phyloP scores from a whole-genome alignment of 2,329 filamentous ascomycete species.

The Epichloe brachyelytri region DNA sequence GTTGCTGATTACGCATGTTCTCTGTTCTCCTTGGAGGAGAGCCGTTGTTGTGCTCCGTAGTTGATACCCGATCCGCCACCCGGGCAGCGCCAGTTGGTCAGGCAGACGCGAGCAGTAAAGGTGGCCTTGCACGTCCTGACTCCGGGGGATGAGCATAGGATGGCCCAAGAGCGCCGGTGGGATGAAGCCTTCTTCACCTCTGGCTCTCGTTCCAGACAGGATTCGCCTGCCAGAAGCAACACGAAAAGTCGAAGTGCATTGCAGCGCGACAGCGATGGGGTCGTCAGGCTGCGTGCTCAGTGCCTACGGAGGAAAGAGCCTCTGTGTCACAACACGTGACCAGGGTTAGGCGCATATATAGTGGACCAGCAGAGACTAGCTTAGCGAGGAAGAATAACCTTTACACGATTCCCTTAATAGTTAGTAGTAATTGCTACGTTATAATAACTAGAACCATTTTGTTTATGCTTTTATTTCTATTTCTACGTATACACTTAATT shows the following conservation, averaged over 20 bases:
- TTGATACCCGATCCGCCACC: conserved; percentile 7
- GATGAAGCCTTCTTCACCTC: background rate
- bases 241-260: background rate
- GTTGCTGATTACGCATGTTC: background rate
- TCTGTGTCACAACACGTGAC: too few relatives aligned
- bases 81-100: background rate
- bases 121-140: too few relatives aligned
- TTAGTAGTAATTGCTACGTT: too few relatives aligned
- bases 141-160: background rate
- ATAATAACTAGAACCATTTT: too few relatives aligned
- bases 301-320: too few relatives aligned
- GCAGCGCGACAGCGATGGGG: background rate
- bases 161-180: background rate
- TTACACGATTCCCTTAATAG: too few relatives aligned
- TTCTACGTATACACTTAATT: too few relatives aligned
- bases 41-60: background rate
- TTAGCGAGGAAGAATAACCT: too few relatives aligned
- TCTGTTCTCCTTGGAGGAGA: background rate
- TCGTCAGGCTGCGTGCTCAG: too few relatives aligned
- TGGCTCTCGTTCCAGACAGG: background rate
- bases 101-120: background rate
- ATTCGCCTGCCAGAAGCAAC: background rate
- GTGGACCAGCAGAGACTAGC: too few relatives aligned
- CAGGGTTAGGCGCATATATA: too few relatives aligned
- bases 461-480: too few relatives aligned